Conservation (phyloP, 108 stramenopile species). For the Fistulifera solaris region DNA sequence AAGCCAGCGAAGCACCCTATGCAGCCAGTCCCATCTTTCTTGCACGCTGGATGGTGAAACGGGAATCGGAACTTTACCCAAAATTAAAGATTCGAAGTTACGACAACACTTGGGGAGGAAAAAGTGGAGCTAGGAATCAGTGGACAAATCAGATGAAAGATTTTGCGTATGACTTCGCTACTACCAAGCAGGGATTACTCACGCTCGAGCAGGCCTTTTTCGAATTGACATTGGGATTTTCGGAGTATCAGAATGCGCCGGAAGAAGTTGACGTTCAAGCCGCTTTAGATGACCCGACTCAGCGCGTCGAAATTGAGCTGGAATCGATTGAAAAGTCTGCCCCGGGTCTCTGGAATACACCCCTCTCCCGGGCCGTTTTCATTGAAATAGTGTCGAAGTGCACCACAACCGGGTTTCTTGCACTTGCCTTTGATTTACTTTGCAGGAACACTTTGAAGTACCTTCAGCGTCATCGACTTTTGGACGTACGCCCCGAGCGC, state of each 20-base stretch:
- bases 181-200: slow-evolving; percentile 55
- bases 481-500: slow-evolving; percentile 4
- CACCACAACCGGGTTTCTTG: slow-evolving; percentile 60
- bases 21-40: slow-evolving; percentile 54
- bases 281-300: slow-evolving; percentile 40
- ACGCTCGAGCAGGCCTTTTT: slow-evolving; percentile 74
- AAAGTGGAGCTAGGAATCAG: slow-evolving; percentile 57
- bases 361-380: slow-evolving; percentile 55
- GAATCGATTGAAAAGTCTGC: slow-evolving; percentile 62
- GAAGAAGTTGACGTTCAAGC: slow-evolving; percentile 28
- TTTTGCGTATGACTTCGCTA: slow-evolving; percentile 53
- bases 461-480: slow-evolving; percentile 30
- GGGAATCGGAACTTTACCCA: slow-evolving; percentile 69
- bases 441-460: slow-evolving; percentile 59
- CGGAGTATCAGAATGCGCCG: slow-evolving; percentile 8
- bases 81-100: slow-evolving; percentile 52
- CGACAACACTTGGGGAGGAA: slow-evolving; percentile 83
- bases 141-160: slow-evolving; percentile 81
- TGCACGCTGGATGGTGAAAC: slow-evolving; percentile 65
- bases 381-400: slow-evolving; percentile 51
- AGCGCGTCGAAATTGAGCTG: slow-evolving; percentile 71
- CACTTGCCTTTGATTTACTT: slow-evolving; percentile 66
- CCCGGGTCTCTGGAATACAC: slow-evolving; percentile 68
- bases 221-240: slow-evolving; percentile 54
- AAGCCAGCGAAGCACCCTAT: slow-evolving; percentile 65